Evolutionary conservation across 345 rosid species (phyloP), one percentile per base, ranked within the genome.

Genomic region (Gossypium mustelinum): DNA sequence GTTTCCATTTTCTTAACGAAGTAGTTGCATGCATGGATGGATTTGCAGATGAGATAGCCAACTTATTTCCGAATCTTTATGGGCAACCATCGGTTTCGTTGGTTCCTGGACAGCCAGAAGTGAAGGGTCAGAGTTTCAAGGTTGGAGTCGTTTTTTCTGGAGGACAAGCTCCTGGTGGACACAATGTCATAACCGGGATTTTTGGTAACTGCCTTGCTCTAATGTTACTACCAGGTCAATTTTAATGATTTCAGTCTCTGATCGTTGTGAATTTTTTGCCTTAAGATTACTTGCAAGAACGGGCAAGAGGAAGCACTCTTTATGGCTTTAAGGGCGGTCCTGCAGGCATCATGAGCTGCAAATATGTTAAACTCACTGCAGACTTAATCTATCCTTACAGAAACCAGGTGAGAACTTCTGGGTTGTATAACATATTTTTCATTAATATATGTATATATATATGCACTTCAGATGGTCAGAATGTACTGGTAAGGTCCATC

Each of bases 131-230:
- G 82, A 88, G 86, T 78, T 73, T 93, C 83, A 95, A 90, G 89
- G 88, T 95, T 14, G 99, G 98, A 27, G 97, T 93, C 64, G 99
- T 95, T 66, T 78, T 95, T 55, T 95, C 99, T 0, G 99, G 99
- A 45, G 99, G 99, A 44, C 99, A 95, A 78, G 98, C 98, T 20
- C 98, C 99, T 3, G 99, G 99, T 60, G 99, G 99, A 14, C 99
- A 95, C 89, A 95, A 95, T 85, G 99, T 93, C 51, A 95, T 95
- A 11, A 88, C 89, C 57, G 98, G 99, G 74, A 76, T 95, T 74
- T 95, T 80, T 34, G 99, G 99, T 95, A 78, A 80, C 87, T 59
- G 9, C 0, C 61, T 63, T 56, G 14, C 10, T 62, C 0, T 58
- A 22, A 24, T 68, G 11, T 3, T 67, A 22, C 25, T 45, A 67